phyloP scores from a whole-genome alignment of 495 filamentous ascomycete genomes.

The Penicillium soppii region DNA sequence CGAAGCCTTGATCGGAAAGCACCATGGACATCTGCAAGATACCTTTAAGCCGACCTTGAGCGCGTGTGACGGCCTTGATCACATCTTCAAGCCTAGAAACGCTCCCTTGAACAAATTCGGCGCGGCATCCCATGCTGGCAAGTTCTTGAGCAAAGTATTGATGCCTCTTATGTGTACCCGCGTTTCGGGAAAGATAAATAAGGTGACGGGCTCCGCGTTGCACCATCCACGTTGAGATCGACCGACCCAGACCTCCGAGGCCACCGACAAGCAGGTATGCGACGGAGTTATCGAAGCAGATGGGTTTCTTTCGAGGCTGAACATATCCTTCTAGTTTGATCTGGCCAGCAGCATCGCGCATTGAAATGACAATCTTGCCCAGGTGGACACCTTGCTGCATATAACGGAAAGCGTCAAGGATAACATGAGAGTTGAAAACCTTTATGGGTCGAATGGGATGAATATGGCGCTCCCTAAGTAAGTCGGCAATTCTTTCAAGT shows the following conservation, averaged over 20 bases:
- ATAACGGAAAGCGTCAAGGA: constrained; percentile 24
- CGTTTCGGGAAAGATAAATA: constrained; percentile 41
- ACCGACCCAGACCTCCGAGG: constrained; percentile 57
- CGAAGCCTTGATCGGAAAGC: constrained; percentile 27
- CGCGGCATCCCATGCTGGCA: constrained; percentile 19
- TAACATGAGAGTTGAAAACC: constrained; percentile 17
- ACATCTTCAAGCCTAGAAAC: constrained; percentile 20
- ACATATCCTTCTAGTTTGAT: not conserved
- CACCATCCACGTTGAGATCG: constrained; percentile 58
- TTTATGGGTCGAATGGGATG: constrained; percentile 32
- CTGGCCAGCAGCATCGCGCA: not conserved
- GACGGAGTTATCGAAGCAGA: not conserved
- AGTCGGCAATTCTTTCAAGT: not conserved
- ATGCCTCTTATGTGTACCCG: constrained; percentile 6
- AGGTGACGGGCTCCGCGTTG: constrained; percentile 54
- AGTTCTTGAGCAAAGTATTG: constrained; percentile 39
- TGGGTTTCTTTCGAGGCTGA: not conserved
- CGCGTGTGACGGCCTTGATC: constrained; percentile 3
- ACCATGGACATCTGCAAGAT: constrained; percentile 40
- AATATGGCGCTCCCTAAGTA: constrained; percentile 23
- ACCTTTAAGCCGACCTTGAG: constrained; percentile 22
- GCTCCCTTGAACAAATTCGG: constrained; percentile 19
- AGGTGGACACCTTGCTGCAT: constrained; percentile 41
- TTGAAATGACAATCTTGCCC: constrained; percentile 46
- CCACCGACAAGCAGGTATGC: constrained; percentile 47